Evolutionary conservation across 2,329 filamentous ascomycete species (phyloP), one percentile per base, ranked within the genome.

Genomic region (Trichoderma sp.): DNA sequence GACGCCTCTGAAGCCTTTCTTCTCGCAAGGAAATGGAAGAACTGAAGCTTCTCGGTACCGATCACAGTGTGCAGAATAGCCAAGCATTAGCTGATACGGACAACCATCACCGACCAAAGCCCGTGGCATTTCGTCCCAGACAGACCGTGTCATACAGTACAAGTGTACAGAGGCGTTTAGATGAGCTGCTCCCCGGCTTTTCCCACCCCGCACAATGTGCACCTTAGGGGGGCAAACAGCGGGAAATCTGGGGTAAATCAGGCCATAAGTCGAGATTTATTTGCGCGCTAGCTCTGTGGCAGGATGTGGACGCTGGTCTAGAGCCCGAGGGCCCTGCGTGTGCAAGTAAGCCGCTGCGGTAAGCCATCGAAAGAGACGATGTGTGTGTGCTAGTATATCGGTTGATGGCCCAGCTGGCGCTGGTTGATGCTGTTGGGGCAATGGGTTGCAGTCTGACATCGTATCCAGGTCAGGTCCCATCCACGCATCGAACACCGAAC

Each of bases 231-330:
- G 65, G 40, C 24, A 68, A 68, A 61, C 57, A 21, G 56, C 57
- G 65, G 57, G 65, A 68, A 68, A 68, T 68, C 65, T 61, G 65
- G 65, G 65, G 65, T 68, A 68, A 55, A 68, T 68, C 65, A 68
- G 65, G 65, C 65, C 65, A 68, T 55, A 31, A 40, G 40, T 68
- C 49, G 57, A 60, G 31, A 55, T 68, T 61, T 68, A 14, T 43
- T 60, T 68, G n/a, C 24, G 31, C 65, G 57, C 65, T 68, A 68
- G 65, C 47, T 52, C 24, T 24, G n/a, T 43, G 47, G 43, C 47
- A 60, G 47, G 65, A 55, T n/a, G 21, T 43, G 31, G 65, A 68
- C 29, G 47, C 57, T 35, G 65, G 53, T 68, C 65, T 68, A 60
- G 65, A 68, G 65, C 65, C 60, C 33, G 16, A 33, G 7, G 37